Conservation (phyloP, 2,329 filamentous ascomycete species). For the Aspergillus thermomutatus region DNA sequence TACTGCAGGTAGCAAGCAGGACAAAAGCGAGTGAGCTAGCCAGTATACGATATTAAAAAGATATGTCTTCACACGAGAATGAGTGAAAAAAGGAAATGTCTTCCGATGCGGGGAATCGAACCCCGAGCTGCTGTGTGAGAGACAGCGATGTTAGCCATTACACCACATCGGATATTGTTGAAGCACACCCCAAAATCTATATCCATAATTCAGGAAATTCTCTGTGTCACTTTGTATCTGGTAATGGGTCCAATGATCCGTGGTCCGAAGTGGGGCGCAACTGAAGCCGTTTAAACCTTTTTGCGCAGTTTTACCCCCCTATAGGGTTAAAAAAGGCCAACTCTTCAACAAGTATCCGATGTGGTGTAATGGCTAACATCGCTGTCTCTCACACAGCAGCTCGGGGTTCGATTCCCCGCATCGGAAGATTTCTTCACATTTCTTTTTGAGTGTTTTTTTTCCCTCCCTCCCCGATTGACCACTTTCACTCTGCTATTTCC, state of each 20-base stretch:
- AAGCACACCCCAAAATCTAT: background rate
- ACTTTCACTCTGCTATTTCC: no score
- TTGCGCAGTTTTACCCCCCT: no score
- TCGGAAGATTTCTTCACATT: conserved; percentile 6
- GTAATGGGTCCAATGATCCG: background rate
- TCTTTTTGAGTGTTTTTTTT: background rate
- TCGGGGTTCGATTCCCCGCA: conserved; percentile 16
- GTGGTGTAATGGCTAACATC: conserved; percentile 16
- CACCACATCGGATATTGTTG: conserved; percentile 19
- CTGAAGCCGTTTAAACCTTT: no score
- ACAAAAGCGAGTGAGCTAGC: background rate
- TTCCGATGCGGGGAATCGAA: conserved; percentile 25
- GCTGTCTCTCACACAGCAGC: conserved; percentile 14
- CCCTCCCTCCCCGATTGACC: background rate
- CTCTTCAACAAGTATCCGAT: conserved; percentile 5
- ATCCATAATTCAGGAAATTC: no score
- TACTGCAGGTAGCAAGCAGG: background rate
- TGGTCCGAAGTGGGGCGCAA: background rate
- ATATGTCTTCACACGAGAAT: no score
- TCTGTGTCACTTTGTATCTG: no score
- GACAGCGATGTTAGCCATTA: conserved; percentile 26
- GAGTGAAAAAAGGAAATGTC: background rate
- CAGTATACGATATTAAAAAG: background rate
- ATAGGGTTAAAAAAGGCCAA: background rate
- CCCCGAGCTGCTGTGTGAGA: conserved; percentile 26